These are phyloP conservation scores for barrel medic (Medicago truncatula) DNA, from an alignment of 306 rosid species.

Conservation along the genomic window DNA sequence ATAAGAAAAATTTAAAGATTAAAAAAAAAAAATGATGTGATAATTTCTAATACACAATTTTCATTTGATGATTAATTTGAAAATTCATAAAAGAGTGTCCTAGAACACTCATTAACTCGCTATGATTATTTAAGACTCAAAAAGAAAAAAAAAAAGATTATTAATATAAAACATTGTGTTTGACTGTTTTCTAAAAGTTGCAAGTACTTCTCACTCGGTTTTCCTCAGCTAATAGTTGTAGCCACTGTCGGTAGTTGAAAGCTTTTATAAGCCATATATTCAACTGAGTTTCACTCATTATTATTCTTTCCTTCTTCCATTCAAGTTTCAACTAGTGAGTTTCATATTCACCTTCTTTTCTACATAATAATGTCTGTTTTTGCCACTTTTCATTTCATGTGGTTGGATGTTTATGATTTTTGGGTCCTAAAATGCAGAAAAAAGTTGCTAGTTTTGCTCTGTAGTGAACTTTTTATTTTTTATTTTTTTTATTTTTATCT, in stretches of 20 bases:
- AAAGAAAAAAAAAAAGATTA: no score
- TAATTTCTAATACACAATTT: no score
- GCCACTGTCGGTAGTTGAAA: conserved; percentile 31
- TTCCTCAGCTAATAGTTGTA: background rate
- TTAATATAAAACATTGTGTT: background rate
- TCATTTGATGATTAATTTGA: no score
- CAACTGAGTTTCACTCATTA: conserved; percentile 23
- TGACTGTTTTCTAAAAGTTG: background rate
- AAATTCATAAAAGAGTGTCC: no score
- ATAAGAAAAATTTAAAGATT: no score
- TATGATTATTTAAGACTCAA: no score
- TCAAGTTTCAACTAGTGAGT: conserved; percentile 36
- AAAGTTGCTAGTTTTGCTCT: background rate
- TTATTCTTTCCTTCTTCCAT: conserved; percentile 4
- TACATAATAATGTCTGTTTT: background rate
- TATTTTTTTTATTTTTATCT: conserved; percentile 10
- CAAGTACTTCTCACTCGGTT: background rate
- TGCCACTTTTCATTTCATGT: background rate
- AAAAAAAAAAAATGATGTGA: no score
- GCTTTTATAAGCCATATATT: background rate
- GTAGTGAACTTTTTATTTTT: no score
- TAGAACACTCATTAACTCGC: no score
- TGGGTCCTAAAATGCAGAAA: background rate
- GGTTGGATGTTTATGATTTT: background rate
- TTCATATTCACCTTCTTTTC: background rate